Base-by-base conservation (phyloP, 495 filamentous ascomycete species). In the Bathelium albidoporum region DNA sequence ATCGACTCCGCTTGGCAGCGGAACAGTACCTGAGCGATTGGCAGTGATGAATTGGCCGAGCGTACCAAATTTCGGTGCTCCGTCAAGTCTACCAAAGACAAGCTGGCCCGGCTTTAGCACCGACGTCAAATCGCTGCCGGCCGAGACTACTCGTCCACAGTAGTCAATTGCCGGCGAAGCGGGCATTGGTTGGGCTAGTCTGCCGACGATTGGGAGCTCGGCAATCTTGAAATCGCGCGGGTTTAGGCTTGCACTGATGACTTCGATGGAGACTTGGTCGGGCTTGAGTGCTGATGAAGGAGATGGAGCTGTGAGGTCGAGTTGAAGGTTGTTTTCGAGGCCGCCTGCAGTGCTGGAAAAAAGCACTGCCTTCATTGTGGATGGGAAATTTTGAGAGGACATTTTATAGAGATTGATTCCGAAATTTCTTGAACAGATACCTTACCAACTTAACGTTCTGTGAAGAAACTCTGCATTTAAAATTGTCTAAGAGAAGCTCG, bases 201-300 rank as follows among this genome's bases (percentile, higher is more conserved):
- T 68, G 1, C 63, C 44, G 45, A 68, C 36, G 26, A 72, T 18
- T 39, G 61, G 62, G 0, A 69, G 41, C 52, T 75, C 73, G 1
- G 69, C 58, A 18, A 71, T 22, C 53, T 75, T 74, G 69, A 68
- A 67, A 65, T 75, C 73, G 55, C 65, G 63, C 1, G 69, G 72
- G 61, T 75, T 75, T 9, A 71, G 62, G 9, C 66, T 59, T 22
- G 64, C 59, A 65, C 67, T 72, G 60, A 65, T 65, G 58, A 75
- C 71, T 61, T 70, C 67, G 28, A 75, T 71, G 22, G 62, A 65
- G 45, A 64, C 60, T 70, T 68, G 32, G 28, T 68, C 29, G 22
- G 16, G n/a, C 18, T 59, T 29, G n/a, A 59, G 61, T 59, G 44
- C 44, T 62, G 31, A 22, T 66, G 58, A 55, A 29, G 68, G 66